Conservation (phyloP, 2,329 filamentous ascomycete species). For the Akanthomyces lecanii region DNA sequence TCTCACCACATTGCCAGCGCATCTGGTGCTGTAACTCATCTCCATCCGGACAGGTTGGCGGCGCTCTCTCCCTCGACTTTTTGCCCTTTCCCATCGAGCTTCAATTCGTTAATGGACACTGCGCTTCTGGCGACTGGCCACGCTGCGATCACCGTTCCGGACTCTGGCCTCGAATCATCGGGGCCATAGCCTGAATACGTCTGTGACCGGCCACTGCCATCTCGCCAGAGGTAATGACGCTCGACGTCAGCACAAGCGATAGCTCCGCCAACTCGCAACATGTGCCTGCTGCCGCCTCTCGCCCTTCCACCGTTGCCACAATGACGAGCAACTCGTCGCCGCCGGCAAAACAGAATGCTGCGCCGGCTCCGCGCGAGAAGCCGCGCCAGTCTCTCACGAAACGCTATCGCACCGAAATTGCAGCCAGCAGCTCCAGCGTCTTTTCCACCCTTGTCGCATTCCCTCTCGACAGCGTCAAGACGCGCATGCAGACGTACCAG, state of each 20-base stretch:
- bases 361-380: not conserved
- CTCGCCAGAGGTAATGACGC: slow-evolving; percentile 16
- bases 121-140: slow-evolving; percentile 33
- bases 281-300: slow-evolving; percentile 9
- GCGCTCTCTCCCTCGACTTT: not conserved
- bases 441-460: slow-evolving; percentile 78
- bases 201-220: slow-evolving; percentile 22
- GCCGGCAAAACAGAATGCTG: not conserved
- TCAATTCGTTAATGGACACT: slow-evolving; percentile 34
- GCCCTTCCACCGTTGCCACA: slow-evolving; percentile 5
- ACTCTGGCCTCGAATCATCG: slow-evolving; percentile 25
- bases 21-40: not conserved
- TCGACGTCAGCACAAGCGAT: slow-evolving; percentile 12
- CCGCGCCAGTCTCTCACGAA: slow-evolving; percentile 52
- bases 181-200: slow-evolving; percentile 27
- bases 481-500: slow-evolving; percentile 82
- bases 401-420: slow-evolving; percentile 74
- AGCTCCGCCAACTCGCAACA: slow-evolving; percentile 14
- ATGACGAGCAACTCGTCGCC: slow-evolving; percentile 8
- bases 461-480: slow-evolving; percentile 84
- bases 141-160: slow-evolving; percentile 28
- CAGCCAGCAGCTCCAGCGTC: slow-evolving; percentile 71
- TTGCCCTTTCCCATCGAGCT: not conserved
- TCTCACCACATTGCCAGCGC: not conserved
- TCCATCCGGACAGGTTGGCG: not conserved